Conservation (phyloP, 257 asterid species). For the Plantago ovata region DNA sequence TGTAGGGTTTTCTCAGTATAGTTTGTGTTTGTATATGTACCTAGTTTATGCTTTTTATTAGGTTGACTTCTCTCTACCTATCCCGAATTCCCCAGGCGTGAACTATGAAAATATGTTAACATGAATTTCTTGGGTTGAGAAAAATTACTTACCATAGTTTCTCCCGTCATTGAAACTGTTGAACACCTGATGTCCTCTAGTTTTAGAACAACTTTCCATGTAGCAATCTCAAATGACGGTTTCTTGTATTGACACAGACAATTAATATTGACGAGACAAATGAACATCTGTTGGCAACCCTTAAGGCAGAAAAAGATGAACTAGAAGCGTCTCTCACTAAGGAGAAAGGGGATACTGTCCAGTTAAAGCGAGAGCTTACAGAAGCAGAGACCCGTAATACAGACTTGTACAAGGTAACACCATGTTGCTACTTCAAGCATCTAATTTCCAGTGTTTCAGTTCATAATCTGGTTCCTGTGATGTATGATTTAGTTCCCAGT, state of each 20-base stretch:
- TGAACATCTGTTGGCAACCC: conserved; percentile 46
- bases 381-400: conserved; percentile 71
- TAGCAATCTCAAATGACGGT: conserved; percentile 13
- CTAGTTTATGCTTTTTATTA: too few species aligned
- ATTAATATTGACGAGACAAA: conserved; percentile 56
- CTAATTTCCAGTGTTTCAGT: too few species aligned
- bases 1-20: too few species aligned
- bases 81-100: too few species aligned
- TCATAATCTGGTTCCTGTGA: too few species aligned
- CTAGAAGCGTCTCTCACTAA: conserved; percentile 60
- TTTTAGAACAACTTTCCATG: conserved; percentile 11
- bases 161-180: conserved; percentile 14
- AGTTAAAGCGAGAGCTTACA: conserved; percentile 64
- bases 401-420: conserved; percentile 75
- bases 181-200: conserved; percentile 1
- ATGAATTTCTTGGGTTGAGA: background rate
- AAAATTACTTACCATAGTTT: conserved; percentile 4
- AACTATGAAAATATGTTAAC: too few species aligned
- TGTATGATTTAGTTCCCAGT: too few species aligned
- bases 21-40: too few species aligned
- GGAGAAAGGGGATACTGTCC: conserved; percentile 63
- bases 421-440: too few species aligned
- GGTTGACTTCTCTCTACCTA: too few species aligned
- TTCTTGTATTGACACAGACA: conserved; percentile 36
- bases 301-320: conserved; percentile 70